Evolutionary conservation across 1,284 basidiomycete species (phyloP).

Genomic region (Malassezia obtusa): DNA sequence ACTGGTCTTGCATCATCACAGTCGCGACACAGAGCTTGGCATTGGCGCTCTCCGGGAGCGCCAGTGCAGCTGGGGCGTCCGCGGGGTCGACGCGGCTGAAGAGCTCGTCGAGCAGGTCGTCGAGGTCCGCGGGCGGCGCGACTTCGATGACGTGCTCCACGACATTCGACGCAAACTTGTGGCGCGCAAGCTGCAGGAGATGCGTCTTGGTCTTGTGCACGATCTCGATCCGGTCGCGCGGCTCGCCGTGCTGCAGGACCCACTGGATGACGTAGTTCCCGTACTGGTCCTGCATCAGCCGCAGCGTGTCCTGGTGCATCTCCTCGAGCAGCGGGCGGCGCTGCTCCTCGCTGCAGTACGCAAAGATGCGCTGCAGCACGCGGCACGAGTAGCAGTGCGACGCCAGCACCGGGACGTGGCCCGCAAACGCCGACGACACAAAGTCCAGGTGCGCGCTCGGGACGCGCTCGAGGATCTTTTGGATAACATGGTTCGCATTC

Average conservation of each 20-base stretch:
- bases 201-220: constrained; percentile 66
- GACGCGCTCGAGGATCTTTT: constrained; percentile 38
- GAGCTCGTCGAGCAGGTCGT: constrained; percentile 68
- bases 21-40: constrained; percentile 21
- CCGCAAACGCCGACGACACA: constrained; percentile 62
- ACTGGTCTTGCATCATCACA: constrained; percentile 79
- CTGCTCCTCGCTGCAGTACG: constrained; percentile 56
- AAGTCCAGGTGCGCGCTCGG: constrained; percentile 69
- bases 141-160: constrained; percentile 79
- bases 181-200: constrained; percentile 58
- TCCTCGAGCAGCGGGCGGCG: constrained; percentile 72
- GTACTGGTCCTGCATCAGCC: constrained; percentile 50
- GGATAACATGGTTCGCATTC: constrained; percentile 84
- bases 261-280: constrained; percentile 89
- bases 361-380: constrained; percentile 85
- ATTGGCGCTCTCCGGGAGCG: background rate
- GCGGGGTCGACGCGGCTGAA: constrained; percentile 51
- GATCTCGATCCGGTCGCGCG: constrained; percentile 62
- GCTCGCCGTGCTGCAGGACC: constrained; percentile 69
- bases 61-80: background rate
- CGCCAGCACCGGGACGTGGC: constrained; percentile 72
- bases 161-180: constrained; percentile 96
- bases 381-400: constrained; percentile 90
- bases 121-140: constrained; percentile 59
- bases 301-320: constrained; percentile 59